Evolutionary conservation across 306 rosid species (phyloP), one percentile per base, ranked within the genome.

Genomic region (Medicago ruthenica): DNA sequence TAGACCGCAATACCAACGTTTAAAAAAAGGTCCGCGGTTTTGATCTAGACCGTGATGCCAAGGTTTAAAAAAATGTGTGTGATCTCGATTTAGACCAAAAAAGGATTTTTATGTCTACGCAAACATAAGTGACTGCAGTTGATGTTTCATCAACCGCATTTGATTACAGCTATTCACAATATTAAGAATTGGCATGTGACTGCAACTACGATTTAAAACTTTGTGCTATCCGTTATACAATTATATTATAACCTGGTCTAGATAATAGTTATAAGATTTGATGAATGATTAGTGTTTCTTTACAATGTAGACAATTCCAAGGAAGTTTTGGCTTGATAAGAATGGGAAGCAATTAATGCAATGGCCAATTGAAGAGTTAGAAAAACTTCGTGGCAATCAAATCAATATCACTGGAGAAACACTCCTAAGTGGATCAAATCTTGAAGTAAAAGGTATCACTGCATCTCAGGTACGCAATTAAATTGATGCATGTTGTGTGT

Each of bases 331-430:
- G 85, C 90, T 89, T 16, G 79, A 77, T 61, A 67, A 64, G 65
- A 83, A 67, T 54, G 87, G 90, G 41, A 71, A 61, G 75, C 83
- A 55, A 73, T 79, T 89, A 67, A 69, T 87, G 21, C 88, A 82
- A 24, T 87, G 91, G 90, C 94, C 94, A 27, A 76, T 89, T 39
- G 80, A 83, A 74, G 87, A 87, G 70, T 37, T 87, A 34, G 78
- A 83, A 53, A 57, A 80, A 75, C 83, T 87, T 31, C 82, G 88
- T 10, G 39, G 61, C 14, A 53, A 71, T 17, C 50, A 77, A 66
- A 73, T 87, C 18, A 74, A 64, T 62, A 78, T 87, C 7, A 4
- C 20, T 4, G 78, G 74, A 18, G 65, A 71, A 45, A 76, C 20
- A 44, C 80, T 87, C 34, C 39, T 12, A 1, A 57, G 76, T 73